A percentile compares a stretch with the other conserved stretches of the same genome.
Conservation (phyloP, 176 grass and related monocot genomes). For the Aegilops sharonensis region DNA sequence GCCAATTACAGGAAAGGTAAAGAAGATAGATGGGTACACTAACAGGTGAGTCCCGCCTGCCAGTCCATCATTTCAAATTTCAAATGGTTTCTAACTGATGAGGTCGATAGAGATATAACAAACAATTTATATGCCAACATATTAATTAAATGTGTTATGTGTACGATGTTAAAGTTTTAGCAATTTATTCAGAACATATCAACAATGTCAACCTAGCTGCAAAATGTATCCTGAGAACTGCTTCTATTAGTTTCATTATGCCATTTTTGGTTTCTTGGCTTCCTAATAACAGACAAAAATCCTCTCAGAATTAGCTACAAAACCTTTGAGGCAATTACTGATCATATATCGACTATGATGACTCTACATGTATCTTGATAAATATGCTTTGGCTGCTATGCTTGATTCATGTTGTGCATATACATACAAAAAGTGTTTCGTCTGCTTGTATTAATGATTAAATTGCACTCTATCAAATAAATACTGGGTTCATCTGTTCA, state of each 20-base stretch:
- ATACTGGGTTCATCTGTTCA: too few species aligned
- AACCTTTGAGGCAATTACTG: background rate
- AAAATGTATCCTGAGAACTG: background rate
- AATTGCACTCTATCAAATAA: background rate
- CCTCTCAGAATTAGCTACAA: background rate
- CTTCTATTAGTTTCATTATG: background rate
- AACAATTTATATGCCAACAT: background rate
- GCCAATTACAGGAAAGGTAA: background rate
- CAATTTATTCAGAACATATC: constrained; percentile 16
- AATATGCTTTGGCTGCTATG: background rate
- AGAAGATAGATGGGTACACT: background rate
- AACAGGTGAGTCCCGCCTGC: background rate
- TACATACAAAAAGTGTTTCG: background rate
- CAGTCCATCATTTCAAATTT: background rate
- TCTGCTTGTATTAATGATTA: background rate
- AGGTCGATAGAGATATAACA: background rate
- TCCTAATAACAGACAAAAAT: background rate
- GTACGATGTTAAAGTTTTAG: background rate
- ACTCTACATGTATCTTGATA: background rate
- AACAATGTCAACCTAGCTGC: constrained; percentile 5
- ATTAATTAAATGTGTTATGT: background rate
- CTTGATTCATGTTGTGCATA: background rate
- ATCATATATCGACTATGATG: background rate
- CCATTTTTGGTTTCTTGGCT: constrained; percentile 13
- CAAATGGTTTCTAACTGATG: constrained; percentile 1